Evolutionary conservation across 2,329 filamentous ascomycete genomes (phyloP).

Genomic region (Alternaria arborescens): DNA sequence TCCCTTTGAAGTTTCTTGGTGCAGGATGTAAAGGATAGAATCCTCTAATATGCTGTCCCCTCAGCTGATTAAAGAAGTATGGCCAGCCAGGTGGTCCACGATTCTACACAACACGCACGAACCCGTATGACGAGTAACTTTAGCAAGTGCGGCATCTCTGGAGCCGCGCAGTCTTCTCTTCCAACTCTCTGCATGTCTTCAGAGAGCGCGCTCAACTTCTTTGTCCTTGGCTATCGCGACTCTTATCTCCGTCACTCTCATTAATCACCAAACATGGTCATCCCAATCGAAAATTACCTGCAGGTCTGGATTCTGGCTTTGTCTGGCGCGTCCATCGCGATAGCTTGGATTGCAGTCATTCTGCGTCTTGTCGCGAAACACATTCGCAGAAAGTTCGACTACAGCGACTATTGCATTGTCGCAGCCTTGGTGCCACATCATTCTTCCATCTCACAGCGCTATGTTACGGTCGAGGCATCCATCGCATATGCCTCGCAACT

Average conservation of each 20-base stretch:
- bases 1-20: background rate
- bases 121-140: background rate
- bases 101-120: background rate
- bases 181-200: background rate
- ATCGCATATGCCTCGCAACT: background rate
- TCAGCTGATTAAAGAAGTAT: background rate
- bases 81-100: background rate
- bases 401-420: background rate
- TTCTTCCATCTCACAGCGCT: background rate
- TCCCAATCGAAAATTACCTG: background rate
- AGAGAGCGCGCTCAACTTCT: background rate
- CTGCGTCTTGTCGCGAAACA: background rate
- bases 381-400: background rate
- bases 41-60: background rate
- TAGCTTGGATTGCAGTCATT: background rate
- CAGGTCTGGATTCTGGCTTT: background rate
- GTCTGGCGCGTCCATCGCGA: background rate
- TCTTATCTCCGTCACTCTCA: background rate
- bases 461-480: accelerated
- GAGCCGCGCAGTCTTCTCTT: background rate
- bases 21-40: background rate
- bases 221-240: background rate
- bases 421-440: background rate
- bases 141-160: background rate
- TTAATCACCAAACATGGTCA: background rate